Conservation (phyloP, 2,329 filamentous ascomycete genomes). For the Aspergillus sp. region DNA sequence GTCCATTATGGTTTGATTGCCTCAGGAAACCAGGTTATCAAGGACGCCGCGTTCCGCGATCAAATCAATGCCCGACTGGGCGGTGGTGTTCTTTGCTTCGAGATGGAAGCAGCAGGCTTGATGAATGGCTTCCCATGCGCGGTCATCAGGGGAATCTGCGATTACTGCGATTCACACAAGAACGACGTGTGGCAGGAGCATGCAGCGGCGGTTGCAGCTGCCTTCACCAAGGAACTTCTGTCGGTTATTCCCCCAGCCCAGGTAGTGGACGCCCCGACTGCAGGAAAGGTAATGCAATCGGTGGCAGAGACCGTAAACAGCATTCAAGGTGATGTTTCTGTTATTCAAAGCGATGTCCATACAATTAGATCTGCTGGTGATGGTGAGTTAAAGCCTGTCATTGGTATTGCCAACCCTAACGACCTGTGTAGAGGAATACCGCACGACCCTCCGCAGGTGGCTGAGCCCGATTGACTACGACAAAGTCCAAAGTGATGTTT, state of each 20-base stretch:
- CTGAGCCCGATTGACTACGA: not conserved
- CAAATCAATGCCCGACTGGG: not conserved
- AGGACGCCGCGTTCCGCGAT: not conserved
- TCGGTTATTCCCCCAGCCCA: not conserved
- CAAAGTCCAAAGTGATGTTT: not conserved
- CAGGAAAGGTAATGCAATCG: not conserved
- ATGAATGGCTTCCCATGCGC: not conserved
- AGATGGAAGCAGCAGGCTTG: constrained; percentile 1
- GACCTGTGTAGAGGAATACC: not conserved
- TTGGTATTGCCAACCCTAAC: not conserved
- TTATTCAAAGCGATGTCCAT: not conserved
- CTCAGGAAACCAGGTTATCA: not conserved
- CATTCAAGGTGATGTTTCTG: not conserved
- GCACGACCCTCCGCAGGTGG: not conserved
- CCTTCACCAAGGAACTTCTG: not conserved
- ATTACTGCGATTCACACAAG: constrained; percentile 20
- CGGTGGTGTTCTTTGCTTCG: not conserved
- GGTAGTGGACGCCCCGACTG: not conserved
- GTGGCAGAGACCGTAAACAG: not conserved
- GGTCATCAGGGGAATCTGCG: constrained; percentile 22
- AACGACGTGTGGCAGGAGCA: not conserved
- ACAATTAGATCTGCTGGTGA: not conserved
- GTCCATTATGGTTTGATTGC: not conserved
- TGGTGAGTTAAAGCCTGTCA: not conserved
- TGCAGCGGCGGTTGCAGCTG: not conserved